Evolutionary conservation across 495 filamentous ascomycete species (phyloP), one percentile per base, ranked within the genome.

Genomic region (Podospora appendiculata): DNA sequence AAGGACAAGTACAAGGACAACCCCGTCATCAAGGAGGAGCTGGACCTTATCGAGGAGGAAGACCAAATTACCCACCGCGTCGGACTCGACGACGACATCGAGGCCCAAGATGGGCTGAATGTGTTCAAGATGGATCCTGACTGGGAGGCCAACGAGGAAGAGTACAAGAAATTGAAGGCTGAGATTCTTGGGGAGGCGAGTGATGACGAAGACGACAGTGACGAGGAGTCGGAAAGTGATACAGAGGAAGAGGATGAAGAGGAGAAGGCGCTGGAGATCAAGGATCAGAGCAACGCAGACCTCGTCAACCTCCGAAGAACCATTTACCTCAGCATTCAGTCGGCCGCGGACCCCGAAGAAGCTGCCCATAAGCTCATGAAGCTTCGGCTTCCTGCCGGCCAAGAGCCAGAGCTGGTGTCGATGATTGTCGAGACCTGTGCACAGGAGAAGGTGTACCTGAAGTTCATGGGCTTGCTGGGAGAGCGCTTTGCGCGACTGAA

Each of bases 321-420:
- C 0, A 97, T 99, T 54, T 99, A 99, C 63, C 75, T 99, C 50
- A 97, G 90, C 9, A 95, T 98, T 66, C 95, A 95, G 88, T 92
- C 87, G 40, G 90, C 85, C 60, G 85, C 89, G 49, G 89, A 92
- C 46, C 94, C 95, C 45, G 92, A 97, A 76, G 94, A 97, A 81
- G 87, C 85, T 50, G 89, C 86, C 57, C 93, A 98, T 73, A 96
- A 96, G 69, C 72, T 95, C 54, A 89, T 95, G 85, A 92, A 91
- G 76, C 72, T 97, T 62, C 87, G 82, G 47, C 75, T 99, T 17
- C 94, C 93, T 4, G 66, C 78, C n/a, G 94, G 93, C 14, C 79
- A 91, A 60, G 93, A 99, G 66, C 73, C 83, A 4, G 93, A 97
- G 63, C 74, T 99, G 47, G 88, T 90, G 8, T 90, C 87, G 6